Base-by-base conservation (phyloP, 768 basidiomycete species). In the Mycena epipterygia region DNA sequence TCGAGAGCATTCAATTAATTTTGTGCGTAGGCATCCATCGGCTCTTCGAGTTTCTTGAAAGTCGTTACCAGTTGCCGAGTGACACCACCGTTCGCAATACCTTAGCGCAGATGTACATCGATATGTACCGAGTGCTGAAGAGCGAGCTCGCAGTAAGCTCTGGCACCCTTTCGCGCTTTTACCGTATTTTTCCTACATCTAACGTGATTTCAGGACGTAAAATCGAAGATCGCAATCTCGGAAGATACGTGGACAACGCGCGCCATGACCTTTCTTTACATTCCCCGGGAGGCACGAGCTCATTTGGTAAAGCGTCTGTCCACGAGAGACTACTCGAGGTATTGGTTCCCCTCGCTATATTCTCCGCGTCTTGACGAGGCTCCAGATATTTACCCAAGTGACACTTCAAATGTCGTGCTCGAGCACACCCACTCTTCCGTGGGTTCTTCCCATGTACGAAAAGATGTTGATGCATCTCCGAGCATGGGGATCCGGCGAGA, bases 211-310 rank as follows among this genome's bases (percentile, higher is more conserved):
- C 32, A 76, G 73, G 52, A 58, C 48, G 48, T 71, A 72, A 30
- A 72, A 41, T 76, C 76, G 13, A 74, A 73, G 60, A 75, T 79
- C 64, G 73, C 75, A 5, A 65, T 69, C 42, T 37, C 78, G 17
- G 77, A 72, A 14, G 79, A 81, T 67, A 79, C 79, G 14, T 81
- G 79, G 80, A 59, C 65, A 2, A 48, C 44, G 79, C 78, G 9
- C 35, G 65, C 73, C 33, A 81, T 80, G 79, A 73, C 79, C 12
- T 79, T 72, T 67, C 12, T 79, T 72, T 67, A 77, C 79, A 0
- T 82, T 82, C 69, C 73, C 79, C 13, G 66, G 80, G 35, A 37
- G 35, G 35, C 6, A 6, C 6, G 14, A 14, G 35, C 6, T 6
- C 35, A 37, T 37, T 6, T 7, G 35, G 35, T 6, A 37, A 14